Evolutionary conservation across 2,329 filamentous ascomycete species (phyloP).

Genomic region (Chalaropsis ovoidea): DNA sequence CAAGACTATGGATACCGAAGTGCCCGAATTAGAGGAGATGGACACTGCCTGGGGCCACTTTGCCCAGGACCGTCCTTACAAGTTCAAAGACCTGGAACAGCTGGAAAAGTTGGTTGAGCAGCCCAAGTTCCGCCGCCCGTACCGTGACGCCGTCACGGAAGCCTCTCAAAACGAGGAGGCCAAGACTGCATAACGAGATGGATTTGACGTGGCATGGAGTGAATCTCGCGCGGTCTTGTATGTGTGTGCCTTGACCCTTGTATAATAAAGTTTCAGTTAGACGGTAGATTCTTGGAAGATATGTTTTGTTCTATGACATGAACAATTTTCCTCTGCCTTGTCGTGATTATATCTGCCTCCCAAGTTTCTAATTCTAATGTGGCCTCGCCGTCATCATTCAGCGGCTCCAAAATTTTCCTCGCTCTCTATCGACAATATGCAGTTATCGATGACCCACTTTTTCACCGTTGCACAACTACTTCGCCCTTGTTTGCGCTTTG

Average conservation of each 20-base stretch:
- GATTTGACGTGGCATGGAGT: neutral
- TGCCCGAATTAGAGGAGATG: slow-evolving; percentile 22
- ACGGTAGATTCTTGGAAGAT: neutral
- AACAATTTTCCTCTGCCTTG: too few species aligned
- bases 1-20: slow-evolving; percentile 24
- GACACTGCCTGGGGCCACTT: slow-evolving; percentile 23
- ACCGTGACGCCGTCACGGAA: slow-evolving; percentile 18
- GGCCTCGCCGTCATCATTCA: neutral
- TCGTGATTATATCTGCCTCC: neutral
- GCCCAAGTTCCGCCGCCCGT: slow-evolving; percentile 24
- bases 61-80: slow-evolving; percentile 24
- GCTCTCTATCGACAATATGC: neutral
- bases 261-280: slow-evolving; percentile 2
- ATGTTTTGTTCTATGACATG: neutral
- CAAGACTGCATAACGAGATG: neutral
- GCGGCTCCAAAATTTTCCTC: slow-evolving; percentile 1
- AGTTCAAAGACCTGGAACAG: slow-evolving; percentile 23
- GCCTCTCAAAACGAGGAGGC: neutral
- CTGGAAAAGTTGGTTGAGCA: slow-evolving; percentile 23
- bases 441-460: slow-evolving; percentile 13
- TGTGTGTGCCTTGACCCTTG: slow-evolving; percentile 6
- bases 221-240: neutral
- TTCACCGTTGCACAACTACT: neutral
- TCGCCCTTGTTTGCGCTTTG: neutral
- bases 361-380: too few species aligned